These are phyloP conservation scores for Capronia epimyces DNA, from an alignment of 2,329 filamentous ascomycete genomes.

Conservation along the genomic window DNA sequence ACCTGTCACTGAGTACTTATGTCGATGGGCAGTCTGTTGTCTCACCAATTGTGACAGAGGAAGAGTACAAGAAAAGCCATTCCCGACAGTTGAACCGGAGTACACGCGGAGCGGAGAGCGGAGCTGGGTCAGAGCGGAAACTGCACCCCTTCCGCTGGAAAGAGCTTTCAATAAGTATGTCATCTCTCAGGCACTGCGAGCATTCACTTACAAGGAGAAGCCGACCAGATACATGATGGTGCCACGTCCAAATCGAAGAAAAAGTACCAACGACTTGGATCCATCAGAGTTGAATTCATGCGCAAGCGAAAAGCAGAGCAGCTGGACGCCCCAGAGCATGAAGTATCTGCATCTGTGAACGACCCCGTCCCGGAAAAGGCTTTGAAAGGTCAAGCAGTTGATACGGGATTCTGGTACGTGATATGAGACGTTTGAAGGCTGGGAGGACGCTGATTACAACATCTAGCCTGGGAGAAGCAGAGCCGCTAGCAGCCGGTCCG, in stretches of 20 bases:
- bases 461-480: not conserved
- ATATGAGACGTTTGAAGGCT: not conserved
- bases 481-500: not conserved
- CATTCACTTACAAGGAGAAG: not conserved
- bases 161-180: not conserved
- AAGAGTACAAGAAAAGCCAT: not conserved
- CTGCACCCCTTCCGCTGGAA: not conserved
- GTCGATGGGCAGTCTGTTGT: not conserved
- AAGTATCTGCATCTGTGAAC: not conserved
- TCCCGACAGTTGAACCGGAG: not conserved
- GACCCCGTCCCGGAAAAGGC: conserved; percentile 9
- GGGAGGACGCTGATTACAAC: not conserved
- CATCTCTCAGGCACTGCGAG: not conserved
- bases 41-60: not conserved
- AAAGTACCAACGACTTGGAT: conserved; percentile 3
- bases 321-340: too few species aligned
- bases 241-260: not conserved
- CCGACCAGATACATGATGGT: not conserved
- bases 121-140: not conserved
- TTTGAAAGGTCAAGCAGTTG: conserved; percentile 11
- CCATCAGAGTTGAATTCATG: conserved; percentile 5
- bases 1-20: not conserved
- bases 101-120: not conserved
- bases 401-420: conserved; percentile 1
- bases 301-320: too few species aligned